These are phyloP conservation scores for Psidium friedrichsthalianum DNA, from an alignment of 345 rosid species.

Conservation along the genomic window DNA sequence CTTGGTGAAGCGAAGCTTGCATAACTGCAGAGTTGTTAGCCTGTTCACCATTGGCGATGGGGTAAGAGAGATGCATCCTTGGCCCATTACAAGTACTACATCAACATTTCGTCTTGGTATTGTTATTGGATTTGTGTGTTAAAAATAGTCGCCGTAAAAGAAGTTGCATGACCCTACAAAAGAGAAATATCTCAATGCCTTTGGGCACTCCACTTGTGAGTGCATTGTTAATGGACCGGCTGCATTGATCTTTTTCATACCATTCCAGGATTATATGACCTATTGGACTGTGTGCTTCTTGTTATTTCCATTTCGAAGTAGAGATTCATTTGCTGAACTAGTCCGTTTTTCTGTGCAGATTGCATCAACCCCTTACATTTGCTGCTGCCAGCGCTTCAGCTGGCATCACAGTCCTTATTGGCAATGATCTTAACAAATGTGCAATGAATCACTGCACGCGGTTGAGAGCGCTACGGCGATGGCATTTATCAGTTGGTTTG, in stretches of 20 bases:
- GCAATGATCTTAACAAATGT: conserved; percentile 42
- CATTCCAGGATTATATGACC: neutral
- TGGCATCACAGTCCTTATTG: conserved; percentile 57
- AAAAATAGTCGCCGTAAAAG: neutral
- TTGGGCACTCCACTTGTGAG: neutral
- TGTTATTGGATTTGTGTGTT: neutral
- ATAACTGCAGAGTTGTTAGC: conserved; percentile 26
- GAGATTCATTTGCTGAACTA: neutral
- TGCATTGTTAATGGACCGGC: neutral
- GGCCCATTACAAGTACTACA: neutral
- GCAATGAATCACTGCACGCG: conserved; percentile 37
- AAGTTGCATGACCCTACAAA: neutral
- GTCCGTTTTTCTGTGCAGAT: conserved; percentile 27
- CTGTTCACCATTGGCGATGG: conserved; percentile 66
- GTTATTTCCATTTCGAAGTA: neutral
- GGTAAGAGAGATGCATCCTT: conserved; percentile 28
- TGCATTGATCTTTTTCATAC: neutral
- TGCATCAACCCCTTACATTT: conserved; percentile 55
- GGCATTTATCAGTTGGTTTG: conserved; percentile 70
- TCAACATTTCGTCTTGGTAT: neutral
- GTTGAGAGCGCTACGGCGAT: conserved; percentile 63
- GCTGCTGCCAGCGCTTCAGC: conserved; percentile 79
- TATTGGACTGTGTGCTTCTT: neutral
- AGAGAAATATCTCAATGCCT: neutral
- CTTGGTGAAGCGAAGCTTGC: conserved; percentile 54